Evolutionary conservation across 805 yeast genomes (phyloP).

Genomic region (Hanseniaspora guilliermondii): DNA sequence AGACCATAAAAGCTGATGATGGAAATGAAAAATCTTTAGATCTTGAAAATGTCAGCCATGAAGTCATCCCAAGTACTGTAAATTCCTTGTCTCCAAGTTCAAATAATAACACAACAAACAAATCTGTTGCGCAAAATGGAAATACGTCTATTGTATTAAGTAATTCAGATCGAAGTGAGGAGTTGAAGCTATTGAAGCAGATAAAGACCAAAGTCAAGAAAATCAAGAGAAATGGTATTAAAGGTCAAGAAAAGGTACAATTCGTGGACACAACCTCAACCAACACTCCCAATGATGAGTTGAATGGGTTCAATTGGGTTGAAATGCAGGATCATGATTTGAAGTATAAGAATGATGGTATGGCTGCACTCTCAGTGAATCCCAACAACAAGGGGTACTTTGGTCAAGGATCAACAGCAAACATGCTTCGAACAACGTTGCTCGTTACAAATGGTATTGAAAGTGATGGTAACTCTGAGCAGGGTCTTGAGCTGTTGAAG

Average conservation of each 20-base stretch:
- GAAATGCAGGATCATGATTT: constrained; percentile 36
- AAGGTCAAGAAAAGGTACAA: constrained; percentile 15
- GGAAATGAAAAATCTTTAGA: neutral
- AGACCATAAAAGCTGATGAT: neutral
- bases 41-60: neutral
- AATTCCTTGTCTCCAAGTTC: neutral
- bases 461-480: constrained; percentile 11
- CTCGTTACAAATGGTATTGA: constrained; percentile 21
- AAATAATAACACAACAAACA: neutral
- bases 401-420: constrained; percentile 53
- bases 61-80: neutral
- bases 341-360: constrained; percentile 36
- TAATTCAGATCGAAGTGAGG: constrained; percentile 9
- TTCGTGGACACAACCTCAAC: constrained; percentile 23
- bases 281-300: constrained; percentile 34
- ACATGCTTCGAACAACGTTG: constrained; percentile 31
- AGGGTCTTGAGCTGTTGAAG: constrained; percentile 14
- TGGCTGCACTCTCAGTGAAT: constrained; percentile 46
- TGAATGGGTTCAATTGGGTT: constrained; percentile 49
- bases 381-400: constrained; percentile 49
- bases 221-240: constrained; percentile 6
- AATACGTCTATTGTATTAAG: neutral
- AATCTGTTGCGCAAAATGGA: neutral
- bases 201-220: constrained; percentile 13
- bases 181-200: constrained; percentile 5